Evolutionary conservation across 768 basidiomycete genomes (phyloP).

Genomic region (Agrocybe praecox): DNA sequence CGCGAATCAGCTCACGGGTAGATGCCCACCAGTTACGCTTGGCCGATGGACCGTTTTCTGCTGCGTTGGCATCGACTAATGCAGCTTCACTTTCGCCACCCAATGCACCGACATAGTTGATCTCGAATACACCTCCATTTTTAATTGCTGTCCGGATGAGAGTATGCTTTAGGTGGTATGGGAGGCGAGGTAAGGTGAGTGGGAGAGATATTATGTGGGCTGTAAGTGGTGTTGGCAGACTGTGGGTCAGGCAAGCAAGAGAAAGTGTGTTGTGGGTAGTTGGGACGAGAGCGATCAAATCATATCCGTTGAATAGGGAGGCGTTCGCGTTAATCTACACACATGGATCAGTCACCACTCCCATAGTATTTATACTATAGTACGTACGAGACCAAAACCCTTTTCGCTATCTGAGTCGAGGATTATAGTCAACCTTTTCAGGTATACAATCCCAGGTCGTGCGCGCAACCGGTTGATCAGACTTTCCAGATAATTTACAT

Average conservation of each 20-base stretch:
- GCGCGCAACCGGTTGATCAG: constrained; percentile 63
- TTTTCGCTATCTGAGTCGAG: constrained; percentile 86
- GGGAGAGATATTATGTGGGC: constrained; percentile 83
- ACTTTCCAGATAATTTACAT: constrained; percentile 62
- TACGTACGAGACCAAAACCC: constrained; percentile 74
- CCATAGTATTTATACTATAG: not conserved
- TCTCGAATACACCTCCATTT: constrained; percentile 84
- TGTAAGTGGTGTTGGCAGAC: constrained; percentile 72
- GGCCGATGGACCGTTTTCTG: constrained; percentile 52
- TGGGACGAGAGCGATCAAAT: constrained; percentile 76
- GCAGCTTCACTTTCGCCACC: constrained; percentile 58
- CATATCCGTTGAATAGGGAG: constrained; percentile 63
- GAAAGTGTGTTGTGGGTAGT: constrained; percentile 75
- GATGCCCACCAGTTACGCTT: constrained; percentile 88
- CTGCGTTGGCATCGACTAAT: constrained; percentile 46
- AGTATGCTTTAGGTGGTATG: constrained; percentile 84
- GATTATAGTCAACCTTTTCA: constrained; percentile 80
- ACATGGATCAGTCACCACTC: not conserved
- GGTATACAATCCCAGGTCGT: constrained; percentile 60
- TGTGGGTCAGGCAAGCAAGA: constrained; percentile 79
- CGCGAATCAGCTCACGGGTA: constrained; percentile 74
- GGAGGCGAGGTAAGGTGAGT: constrained; percentile 73
- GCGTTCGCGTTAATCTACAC: constrained; percentile 72
- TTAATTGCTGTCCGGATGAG: constrained; percentile 78
- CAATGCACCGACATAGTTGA: constrained; percentile 75